These are phyloP conservation scores for Lodderomyces beijingensis DNA, from an alignment of 1,139 yeast species.

Conservation along the genomic window DNA sequence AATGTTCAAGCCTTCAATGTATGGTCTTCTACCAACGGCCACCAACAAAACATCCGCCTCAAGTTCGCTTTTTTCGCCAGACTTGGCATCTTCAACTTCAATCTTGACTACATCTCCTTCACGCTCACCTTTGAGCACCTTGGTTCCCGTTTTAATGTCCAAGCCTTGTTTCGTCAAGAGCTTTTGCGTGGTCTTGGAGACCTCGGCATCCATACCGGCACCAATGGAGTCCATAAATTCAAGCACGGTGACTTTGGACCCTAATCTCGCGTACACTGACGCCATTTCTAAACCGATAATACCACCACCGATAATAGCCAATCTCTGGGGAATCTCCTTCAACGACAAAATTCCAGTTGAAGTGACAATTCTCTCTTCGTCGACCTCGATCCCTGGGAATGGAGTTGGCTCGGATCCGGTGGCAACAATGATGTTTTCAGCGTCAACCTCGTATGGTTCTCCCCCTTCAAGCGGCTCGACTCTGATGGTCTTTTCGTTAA, in stretches of 20 bases:
- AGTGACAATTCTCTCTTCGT: constrained; percentile 94
- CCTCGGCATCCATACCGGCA: constrained; percentile 95
- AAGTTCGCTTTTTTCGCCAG: constrained; percentile 72
- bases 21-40: constrained; percentile 99
- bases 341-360: constrained; percentile 89
- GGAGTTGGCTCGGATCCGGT: constrained; percentile 99
- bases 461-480: constrained; percentile 92
- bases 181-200: constrained; percentile 85
- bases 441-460: constrained; percentile 57
- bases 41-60: constrained; percentile 93
- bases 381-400: constrained; percentile 96
- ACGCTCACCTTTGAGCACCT: constrained; percentile 82
- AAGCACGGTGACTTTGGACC: constrained; percentile 89
- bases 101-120: constrained; percentile 84
- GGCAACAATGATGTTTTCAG: constrained; percentile 89
- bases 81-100: constrained; percentile 85
- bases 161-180: constrained; percentile 91
- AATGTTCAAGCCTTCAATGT: constrained; percentile 82
- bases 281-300: constrained; percentile 99
- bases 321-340: constrained; percentile 84
- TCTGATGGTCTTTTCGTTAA: constrained; percentile 71
- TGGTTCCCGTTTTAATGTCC: constrained; percentile 87
- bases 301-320: constrained; percentile 98
- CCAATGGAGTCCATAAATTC: constrained; percentile 92
- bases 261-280: constrained; percentile 93